Percentiles rank a stretch among this genome's conserved stretches.
Conservation (phyloP, 2,329 filamentous ascomycete species). For the Cladosporium sp. region DNA sequence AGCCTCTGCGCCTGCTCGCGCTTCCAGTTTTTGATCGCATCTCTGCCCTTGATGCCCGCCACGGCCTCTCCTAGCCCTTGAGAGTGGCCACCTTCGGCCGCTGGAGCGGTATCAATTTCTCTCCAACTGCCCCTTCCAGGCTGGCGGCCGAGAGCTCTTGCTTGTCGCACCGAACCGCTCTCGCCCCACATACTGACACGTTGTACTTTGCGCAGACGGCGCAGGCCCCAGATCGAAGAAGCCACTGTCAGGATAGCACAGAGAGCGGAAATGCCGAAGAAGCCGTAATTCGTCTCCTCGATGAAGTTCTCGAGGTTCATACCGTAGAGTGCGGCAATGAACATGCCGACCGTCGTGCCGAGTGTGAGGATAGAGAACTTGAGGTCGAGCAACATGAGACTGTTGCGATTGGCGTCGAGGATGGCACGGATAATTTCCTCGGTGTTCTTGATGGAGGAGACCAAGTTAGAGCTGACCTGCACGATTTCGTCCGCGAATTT, state of each 20-base stretch:
- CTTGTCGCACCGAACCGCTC: constrained; percentile 37
- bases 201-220: constrained; percentile 81
- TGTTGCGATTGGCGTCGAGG: constrained; percentile 95
- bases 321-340: constrained; percentile 97
- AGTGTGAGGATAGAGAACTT: constrained; percentile 95
- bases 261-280: constrained; percentile 69
- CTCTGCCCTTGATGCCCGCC: constrained; percentile 31
- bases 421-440: constrained; percentile 98
- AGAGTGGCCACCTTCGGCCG: constrained; percentile 14
- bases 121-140: constrained; percentile 33
- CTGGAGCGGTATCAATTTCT: constrained; percentile 27
- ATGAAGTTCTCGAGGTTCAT: constrained; percentile 99
- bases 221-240: constrained; percentile 80
- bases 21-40: constrained; percentile 23
- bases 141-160: constrained; percentile 14
- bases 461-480: constrained; percentile 87
- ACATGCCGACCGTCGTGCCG: constrained; percentile 90
- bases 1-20: constrained; percentile 15
- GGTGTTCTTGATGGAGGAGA: constrained; percentile 93
- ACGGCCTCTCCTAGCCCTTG: constrained; percentile 30
- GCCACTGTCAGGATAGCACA: constrained; percentile 72
- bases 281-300: constrained; percentile 88
- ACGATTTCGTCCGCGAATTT: constrained; percentile 98
- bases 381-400: constrained; percentile 93
- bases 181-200: constrained; percentile 82